Evolutionary conservation across 805 yeast genomes (phyloP).

Genomic region (Naumovozyma baii): DNA sequence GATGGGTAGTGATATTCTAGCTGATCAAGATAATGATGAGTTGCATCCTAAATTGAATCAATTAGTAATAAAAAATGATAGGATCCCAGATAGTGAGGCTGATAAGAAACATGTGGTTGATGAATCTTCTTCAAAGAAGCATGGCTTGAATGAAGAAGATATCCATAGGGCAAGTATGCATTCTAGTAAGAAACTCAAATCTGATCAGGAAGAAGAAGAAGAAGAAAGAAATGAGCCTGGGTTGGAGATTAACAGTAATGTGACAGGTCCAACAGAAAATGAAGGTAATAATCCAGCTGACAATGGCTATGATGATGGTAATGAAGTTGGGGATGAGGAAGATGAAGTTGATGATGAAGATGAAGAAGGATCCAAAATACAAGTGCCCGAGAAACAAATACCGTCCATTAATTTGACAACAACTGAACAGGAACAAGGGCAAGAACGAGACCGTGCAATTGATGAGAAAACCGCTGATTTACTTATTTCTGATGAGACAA

Average conservation of each 20-base stretch:
- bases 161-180: too few species aligned
- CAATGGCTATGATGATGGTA: slow-evolving; percentile 11
- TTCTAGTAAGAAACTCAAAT: slow-evolving; percentile 7
- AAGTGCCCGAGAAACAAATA: background rate
- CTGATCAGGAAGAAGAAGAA: slow-evolving; percentile 7
- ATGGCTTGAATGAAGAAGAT: slow-evolving; percentile 7
- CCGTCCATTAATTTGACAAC: too few species aligned
- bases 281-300: slow-evolving; percentile 14
- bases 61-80: slow-evolving; percentile 8
- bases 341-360: slow-evolving; percentile 9
- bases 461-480: too few species aligned
- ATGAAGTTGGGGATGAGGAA: slow-evolving; percentile 21
- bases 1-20: slow-evolving; percentile 43
- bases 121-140: slow-evolving; percentile 4
- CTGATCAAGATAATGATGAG: slow-evolving; percentile 10
- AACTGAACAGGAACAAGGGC: too few species aligned
- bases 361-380: slow-evolving; percentile 7
- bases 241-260: background rate
- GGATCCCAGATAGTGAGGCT: background rate
- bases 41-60: slow-evolving; percentile 16
- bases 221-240: background rate
- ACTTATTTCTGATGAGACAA: too few species aligned
- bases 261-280: slow-evolving; percentile 10
- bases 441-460: too few species aligned
- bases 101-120: background rate